Evolutionary conservation across 768 basidiomycete genomes (phyloP), one percentile per base, ranked within the genome.

Genomic region (Rhizopogon roseolus): DNA sequence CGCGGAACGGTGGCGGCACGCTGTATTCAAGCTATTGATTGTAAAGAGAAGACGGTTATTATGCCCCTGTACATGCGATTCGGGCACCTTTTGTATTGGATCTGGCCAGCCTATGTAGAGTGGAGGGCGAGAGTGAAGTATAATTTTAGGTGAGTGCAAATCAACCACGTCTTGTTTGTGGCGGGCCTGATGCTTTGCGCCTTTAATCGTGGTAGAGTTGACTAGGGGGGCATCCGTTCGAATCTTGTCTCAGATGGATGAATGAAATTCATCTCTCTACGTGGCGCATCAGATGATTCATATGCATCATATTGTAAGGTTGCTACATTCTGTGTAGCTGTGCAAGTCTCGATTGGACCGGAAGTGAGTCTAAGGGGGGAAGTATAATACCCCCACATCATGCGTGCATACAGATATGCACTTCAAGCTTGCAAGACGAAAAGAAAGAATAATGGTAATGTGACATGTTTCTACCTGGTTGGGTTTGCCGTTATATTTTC

Each of bases 41-140:
- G 57, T 2, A 63, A 75, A 2, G 81, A 84, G 62, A 82, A 74
- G 62, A 69, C 70, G 0, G 80, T 90, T 1, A 83, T 85, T 55
- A 76, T 84, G 62, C 88, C 88, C 0, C 49, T 55, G 41, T 51
- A 58, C 62, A 79, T 73, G 75, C 72, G 69, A 34, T 46, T 70
- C 6, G 85, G 63, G 0, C 83, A 84, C 60, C 43, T 84, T 32
- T 43, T 85, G 34, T 89, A 86, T 63, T 90, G 86, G 87, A 49
- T 84, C 3, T 76, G 75, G 70, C 89, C 85, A 4, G 41, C 69
- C 0, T 72, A 81, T 41, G 64, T 89, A 8, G 86, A 90, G 60
- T 62, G 76, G 66, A 66, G 68, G 49, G 86, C 86, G 2, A 74
- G 75, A 42, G 73, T 66, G 59, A 90, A 90, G 67, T 91, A 92